Conservation (phyloP, 371 early-diverging fungal genomes). For the Mortierella sp. region DNA sequence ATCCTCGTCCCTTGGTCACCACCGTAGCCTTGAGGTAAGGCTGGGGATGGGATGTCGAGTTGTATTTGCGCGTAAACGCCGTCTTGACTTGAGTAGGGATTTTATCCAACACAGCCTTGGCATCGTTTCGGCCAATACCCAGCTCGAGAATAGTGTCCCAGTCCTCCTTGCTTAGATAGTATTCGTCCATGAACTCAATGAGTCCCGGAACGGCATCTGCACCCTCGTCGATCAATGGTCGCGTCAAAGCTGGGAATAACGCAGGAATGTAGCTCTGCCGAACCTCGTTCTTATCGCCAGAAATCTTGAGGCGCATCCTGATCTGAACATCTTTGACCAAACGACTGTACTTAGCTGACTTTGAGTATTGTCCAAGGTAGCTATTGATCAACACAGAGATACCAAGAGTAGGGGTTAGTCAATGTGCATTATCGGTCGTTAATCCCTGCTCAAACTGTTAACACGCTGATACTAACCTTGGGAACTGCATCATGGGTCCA, state of each 20-base stretch:
- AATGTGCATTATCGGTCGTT: no score
- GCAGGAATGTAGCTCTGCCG: conserved; percentile 88
- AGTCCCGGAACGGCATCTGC: conserved; percentile 79
- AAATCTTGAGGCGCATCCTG: conserved; percentile 86
- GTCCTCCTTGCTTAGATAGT: conserved; percentile 92
- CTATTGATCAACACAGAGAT: conserved; percentile 45
- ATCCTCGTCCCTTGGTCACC: conserved; percentile 53
- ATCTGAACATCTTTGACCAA: conserved; percentile 85
- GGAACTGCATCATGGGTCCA: conserved; percentile 47
- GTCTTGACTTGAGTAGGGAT: conserved; percentile 83
- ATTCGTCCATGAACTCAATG: conserved; percentile 90
- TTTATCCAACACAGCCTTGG: conserved; percentile 64
- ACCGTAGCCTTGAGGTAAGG: conserved; percentile 69
- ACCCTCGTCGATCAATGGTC: conserved; percentile 70
- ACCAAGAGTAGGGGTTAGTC: background rate
- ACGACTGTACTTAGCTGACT: conserved; percentile 79
- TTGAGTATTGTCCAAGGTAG: conserved; percentile 97
- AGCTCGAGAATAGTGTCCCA: conserved; percentile 89
- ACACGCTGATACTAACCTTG: conserved; percentile 21
- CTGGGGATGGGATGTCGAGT: conserved; percentile 79
- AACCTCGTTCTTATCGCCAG: conserved; percentile 88
- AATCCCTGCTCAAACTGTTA: background rate
- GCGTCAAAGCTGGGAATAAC: conserved; percentile 73
- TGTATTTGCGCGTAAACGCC: conserved; percentile 90
- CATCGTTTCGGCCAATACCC: conserved; percentile 64